phyloP scores from a whole-genome alignment of 371 early-diverging fungal genomes.

The Saksenaea vasiformis region DNA sequence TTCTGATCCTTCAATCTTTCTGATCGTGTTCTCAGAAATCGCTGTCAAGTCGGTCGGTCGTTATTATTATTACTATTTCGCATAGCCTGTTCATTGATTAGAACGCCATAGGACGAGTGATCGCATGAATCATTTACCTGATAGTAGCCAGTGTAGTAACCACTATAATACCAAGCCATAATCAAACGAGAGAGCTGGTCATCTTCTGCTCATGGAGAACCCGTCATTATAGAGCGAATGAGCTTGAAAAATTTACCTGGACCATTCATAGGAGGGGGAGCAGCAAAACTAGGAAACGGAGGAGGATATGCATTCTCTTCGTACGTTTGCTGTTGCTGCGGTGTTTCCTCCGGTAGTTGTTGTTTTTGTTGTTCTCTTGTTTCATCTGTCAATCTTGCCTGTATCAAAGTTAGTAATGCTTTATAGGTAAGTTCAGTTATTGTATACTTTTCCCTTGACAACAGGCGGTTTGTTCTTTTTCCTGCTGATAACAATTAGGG shows the following conservation, averaged over 20 bases:
- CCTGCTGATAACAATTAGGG: not conserved
- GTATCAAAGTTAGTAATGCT: not conserved
- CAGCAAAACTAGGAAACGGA: not conserved
- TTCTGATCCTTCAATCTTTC: too few relatives aligned
- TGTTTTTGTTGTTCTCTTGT: not conserved
- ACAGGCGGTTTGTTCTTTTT: not conserved
- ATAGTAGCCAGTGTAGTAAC: conserved; percentile 74
- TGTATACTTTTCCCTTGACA: not conserved
- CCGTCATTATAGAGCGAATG: not conserved
- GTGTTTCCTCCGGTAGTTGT: not conserved
- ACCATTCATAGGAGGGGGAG: not conserved
- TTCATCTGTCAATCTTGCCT: not conserved
- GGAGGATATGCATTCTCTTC: conserved; percentile 1
- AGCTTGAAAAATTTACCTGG: not conserved
- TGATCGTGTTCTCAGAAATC: too few relatives aligned
- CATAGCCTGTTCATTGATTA: too few relatives aligned
- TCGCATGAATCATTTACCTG: conserved; percentile 32
- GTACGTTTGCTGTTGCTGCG: not conserved
- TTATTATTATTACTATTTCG: too few relatives aligned
- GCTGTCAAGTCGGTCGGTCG: too few relatives aligned
- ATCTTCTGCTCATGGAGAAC: not conserved
- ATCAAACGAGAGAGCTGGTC: conserved; percentile 31
- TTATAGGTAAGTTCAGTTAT: not conserved
- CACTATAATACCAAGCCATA: conserved; percentile 78
- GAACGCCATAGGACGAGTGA: too few relatives aligned